Conservation (phyloP, 2,329 filamentous ascomycete genomes). For the Colletotrichum noveboracense region DNA sequence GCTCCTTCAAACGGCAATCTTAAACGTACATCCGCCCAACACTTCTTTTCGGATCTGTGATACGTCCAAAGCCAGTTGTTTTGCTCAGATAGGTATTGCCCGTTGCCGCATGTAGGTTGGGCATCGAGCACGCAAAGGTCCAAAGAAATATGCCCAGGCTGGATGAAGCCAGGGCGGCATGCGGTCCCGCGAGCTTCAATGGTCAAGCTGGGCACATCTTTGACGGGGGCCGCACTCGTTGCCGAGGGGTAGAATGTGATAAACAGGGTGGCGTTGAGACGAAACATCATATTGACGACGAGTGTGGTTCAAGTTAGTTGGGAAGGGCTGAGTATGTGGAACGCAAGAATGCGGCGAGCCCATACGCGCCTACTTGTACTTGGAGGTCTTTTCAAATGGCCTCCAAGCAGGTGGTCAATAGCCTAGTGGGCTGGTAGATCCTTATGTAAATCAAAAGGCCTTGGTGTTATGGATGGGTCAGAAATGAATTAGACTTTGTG, state of each 20-base stretch:
- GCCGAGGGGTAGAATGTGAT: not conserved
- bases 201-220: not conserved
- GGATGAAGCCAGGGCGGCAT: not conserved
- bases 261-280: not conserved
- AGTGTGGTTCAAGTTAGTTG: accelerated
- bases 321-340: not conserved
- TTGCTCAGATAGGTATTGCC: not conserved
- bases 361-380: not conserved
- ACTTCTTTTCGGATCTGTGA: not conserved
- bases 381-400: not conserved
- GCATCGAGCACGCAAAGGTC: not conserved
- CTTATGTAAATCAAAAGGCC: accelerated
- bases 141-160: not conserved
- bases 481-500: not conserved
- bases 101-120: not conserved
- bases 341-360: not conserved
- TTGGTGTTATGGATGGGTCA: not conserved
- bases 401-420: not conserved
- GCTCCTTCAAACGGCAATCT: accelerated
- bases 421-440: not conserved
- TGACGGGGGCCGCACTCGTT: accelerated
- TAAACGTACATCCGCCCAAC: not conserved
- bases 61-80: not conserved
- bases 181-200: not conserved
- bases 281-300: not conserved